phyloP scores from a whole-genome alignment of 106 monocot species.

The Cymbidium sinense region DNA sequence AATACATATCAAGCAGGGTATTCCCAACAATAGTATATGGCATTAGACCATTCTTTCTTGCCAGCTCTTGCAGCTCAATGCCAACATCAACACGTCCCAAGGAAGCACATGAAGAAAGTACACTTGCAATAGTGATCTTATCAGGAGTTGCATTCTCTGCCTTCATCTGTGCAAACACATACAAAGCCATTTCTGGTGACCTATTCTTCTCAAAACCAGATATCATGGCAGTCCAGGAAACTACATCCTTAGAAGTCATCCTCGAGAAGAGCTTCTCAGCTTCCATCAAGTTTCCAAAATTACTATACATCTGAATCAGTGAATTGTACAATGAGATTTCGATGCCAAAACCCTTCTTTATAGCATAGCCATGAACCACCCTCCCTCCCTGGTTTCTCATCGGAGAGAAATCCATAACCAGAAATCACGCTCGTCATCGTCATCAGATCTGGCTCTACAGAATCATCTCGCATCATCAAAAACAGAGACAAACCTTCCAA shows the following conservation, averaged over 20 bases:
- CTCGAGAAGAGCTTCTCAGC: conserved; percentile 54
- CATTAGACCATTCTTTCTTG: conserved; percentile 40
- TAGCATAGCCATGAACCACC: conserved; percentile 55
- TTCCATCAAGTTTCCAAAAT: conserved; percentile 28
- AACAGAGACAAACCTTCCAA: conserved; percentile 51
- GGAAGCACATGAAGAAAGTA: conserved; percentile 65
- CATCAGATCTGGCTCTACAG: conserved; percentile 71
- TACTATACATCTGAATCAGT: conserved; percentile 72
- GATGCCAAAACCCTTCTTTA: conserved; percentile 37
- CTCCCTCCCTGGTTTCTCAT: conserved; percentile 31
- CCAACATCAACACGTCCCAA: conserved; percentile 51
- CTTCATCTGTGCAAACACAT: conserved; percentile 56
- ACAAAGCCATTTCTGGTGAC: conserved; percentile 46
- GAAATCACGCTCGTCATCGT: conserved; percentile 71
- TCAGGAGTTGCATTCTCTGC: conserved; percentile 37
- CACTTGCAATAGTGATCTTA: conserved; percentile 59
- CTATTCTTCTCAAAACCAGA: conserved; percentile 77
- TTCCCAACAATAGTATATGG: conserved; percentile 46
- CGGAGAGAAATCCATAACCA: conserved; percentile 30
- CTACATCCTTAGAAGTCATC: conserved; percentile 47
- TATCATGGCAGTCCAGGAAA: conserved; percentile 95
- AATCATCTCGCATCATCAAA: conserved; percentile 38
- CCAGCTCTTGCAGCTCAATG: conserved; percentile 59
- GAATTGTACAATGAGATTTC: conserved; percentile 55
- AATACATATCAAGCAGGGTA: conserved; percentile 75